Base-by-base conservation (phyloP, 2,329 filamentous ascomycete genomes). In the Thielaviopsis cerberus region DNA sequence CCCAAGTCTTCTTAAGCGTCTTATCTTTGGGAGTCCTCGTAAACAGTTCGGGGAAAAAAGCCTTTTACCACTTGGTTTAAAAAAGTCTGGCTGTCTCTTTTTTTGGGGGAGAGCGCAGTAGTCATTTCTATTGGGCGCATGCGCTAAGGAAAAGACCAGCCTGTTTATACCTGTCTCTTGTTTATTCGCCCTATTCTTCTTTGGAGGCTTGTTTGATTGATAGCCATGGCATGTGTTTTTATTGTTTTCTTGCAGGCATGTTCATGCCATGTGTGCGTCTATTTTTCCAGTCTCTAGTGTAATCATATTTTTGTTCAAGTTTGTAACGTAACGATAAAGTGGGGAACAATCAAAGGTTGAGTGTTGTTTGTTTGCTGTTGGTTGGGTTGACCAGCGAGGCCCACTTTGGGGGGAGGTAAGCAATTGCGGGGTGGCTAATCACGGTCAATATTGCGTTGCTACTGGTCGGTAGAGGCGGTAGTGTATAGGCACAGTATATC, bases 1-100 rank as follows among this genome's bases (percentile, higher is more conserved):
- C 59, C 59, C 56, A 61, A 60, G 59, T 60, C 55, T 53, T 51
- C 58, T 26, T 59, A 59, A 56, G 50, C 34, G 27, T n/a, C n/a
- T n/a, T n/a, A n/a, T n/a, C n/a, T n/a, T n/a, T n/a, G n/a, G n/a
- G n/a, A 51, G 26, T 58, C 41, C 7, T 37, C 34, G 34, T 41
- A 41, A 41, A 41, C 34, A 41, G 34, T 17, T 41, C 34, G 34
- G n/a, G 34, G 34, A 17, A 41, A 41, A n/a, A 41, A 41, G 34
- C n/a, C 34, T 41, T 41, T 41, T 41, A 10, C 34, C 34, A n/a
- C 34, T 10, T 37, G 30, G 30, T 13, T 41, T 41, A n/a, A 41
- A 41, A 30, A 41, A 41, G 34, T 41, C 34, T 41, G 2, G 34
- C 34, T 17, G n/a, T 11, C 3, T 41, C 20, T 48, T 48, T 2